Conservation (phyloP, 2,329 filamentous ascomycete species). For the Penicillium sp. region DNA sequence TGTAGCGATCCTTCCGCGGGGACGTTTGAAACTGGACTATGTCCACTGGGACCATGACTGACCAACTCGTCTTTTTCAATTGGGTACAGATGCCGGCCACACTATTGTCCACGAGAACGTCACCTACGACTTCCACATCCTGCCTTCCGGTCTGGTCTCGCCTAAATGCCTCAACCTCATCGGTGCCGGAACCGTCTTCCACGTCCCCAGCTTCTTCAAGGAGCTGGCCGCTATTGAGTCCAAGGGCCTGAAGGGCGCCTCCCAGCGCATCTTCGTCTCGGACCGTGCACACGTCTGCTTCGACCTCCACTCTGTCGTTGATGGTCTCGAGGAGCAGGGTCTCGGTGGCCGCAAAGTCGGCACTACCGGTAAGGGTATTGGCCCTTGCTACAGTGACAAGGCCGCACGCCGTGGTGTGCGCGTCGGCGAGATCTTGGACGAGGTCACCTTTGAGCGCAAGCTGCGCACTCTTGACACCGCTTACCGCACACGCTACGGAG, state of each 20-base stretch:
- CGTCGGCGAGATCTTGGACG: slow-evolving; percentile 59
- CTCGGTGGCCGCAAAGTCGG: slow-evolving; percentile 50
- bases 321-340: slow-evolving; percentile 48
- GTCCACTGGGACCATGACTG: slow-evolving; percentile 2
- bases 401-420: slow-evolving; percentile 61
- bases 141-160: slow-evolving; percentile 48
- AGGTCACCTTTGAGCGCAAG: slow-evolving; percentile 57
- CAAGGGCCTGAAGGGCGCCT: slow-evolving; percentile 45
- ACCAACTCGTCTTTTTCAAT: slow-evolving; percentile 6
- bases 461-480: slow-evolving; percentile 53
- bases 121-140: slow-evolving; percentile 53
- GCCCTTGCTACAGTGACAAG: slow-evolving; percentile 65
- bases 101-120: slow-evolving; percentile 49
- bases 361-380: slow-evolving; percentile 53
- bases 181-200: slow-evolving; percentile 49
- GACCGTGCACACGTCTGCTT: slow-evolving; percentile 50
- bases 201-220: slow-evolving; percentile 52
- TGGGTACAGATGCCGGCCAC: slow-evolving; percentile 44
- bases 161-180: slow-evolving; percentile 50
- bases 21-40: not conserved
- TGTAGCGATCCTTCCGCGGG: not conserved
- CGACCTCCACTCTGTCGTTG: slow-evolving; percentile 47
- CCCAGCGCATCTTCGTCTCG: slow-evolving; percentile 48
- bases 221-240: slow-evolving; percentile 45
- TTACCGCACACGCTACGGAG: slow-evolving; percentile 61